phyloP scores from a whole-genome alignment of 2,329 filamentous ascomycete genomes.

The Paecilomyces sp. region DNA sequence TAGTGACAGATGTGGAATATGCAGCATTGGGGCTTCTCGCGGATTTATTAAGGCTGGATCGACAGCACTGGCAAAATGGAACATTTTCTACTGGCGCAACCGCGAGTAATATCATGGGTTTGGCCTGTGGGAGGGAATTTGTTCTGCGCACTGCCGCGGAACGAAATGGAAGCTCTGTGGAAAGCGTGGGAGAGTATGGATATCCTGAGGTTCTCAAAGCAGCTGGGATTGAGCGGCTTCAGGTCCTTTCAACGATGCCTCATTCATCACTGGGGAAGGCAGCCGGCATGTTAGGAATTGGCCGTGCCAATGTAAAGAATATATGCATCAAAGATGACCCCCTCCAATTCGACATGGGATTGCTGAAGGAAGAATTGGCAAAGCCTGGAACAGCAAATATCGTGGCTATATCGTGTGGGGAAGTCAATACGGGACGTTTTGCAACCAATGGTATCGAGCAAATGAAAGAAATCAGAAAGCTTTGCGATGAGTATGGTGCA shows the following conservation, averaged over 20 bases:
- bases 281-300: constrained; percentile 73
- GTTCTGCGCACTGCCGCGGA: constrained; percentile 36
- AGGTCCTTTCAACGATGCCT: constrained; percentile 71
- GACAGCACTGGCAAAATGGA: constrained; percentile 57
- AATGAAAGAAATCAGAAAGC: constrained; percentile 53
- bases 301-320: constrained; percentile 59
- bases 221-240: constrained; percentile 60
- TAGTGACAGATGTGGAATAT: constrained; percentile 71
- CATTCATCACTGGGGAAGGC: constrained; percentile 84
- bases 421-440: constrained; percentile 85
- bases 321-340: constrained; percentile 45
- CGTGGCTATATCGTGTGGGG: constrained; percentile 73
- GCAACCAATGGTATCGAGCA: constrained; percentile 54
- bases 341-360: constrained; percentile 63
- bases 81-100: constrained; percentile 74
- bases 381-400: constrained; percentile 57
- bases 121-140: constrained; percentile 64
- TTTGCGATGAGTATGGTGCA: constrained; percentile 66
- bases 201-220: constrained; percentile 58
- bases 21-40: constrained; percentile 62
- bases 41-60: constrained; percentile 57
- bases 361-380: constrained; percentile 55
- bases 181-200: constrained; percentile 61
- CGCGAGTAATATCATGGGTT: constrained; percentile 56
- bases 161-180: constrained; percentile 19